These are phyloP conservation scores for Wickerhamiella parazyma DNA, from an alignment of 805 yeast genomes.

Conservation along the genomic window DNA sequence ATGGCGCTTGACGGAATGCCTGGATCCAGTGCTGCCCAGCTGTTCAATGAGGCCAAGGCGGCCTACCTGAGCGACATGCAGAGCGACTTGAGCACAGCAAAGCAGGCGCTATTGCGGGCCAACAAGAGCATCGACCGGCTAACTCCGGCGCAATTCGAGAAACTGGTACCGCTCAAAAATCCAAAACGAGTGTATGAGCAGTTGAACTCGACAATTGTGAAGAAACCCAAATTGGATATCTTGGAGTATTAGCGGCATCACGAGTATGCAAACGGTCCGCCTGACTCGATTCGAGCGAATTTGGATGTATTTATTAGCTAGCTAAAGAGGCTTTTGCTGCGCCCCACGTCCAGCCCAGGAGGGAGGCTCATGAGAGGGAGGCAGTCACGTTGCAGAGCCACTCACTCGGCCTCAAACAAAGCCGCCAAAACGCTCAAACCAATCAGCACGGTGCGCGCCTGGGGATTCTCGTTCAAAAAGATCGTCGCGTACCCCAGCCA, in stretches of 20 bases:
- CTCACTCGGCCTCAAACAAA: conserved; percentile 46
- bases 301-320: too few species aligned
- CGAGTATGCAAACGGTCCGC: conserved; percentile 27
- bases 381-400: too few species aligned
- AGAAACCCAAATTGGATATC: conserved; percentile 34
- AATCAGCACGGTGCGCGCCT: conserved; percentile 64
- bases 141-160: conserved; percentile 35
- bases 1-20: background rate
- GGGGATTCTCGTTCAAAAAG: conserved; percentile 74
- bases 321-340: too few species aligned
- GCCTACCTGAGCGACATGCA: background rate
- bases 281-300: too few species aligned
- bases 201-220: conserved; percentile 56
- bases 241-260: conserved; percentile 42
- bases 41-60: conserved; percentile 1
- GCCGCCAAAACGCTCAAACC: conserved; percentile 64
- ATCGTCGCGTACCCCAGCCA: conserved; percentile 83
- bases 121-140: conserved; percentile 17
- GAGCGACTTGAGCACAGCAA: conserved; percentile 11
- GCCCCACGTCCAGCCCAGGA: too few species aligned
- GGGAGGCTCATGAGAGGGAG: too few species aligned
- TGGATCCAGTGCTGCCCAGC: conserved; percentile 10
- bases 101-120: background rate
- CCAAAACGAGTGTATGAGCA: conserved; percentile 38
- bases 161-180: conserved; percentile 30